Base-by-base conservation (phyloP, 2,329 filamentous ascomycete genomes). In the Paracorniculantispora psalliotae region DNA sequence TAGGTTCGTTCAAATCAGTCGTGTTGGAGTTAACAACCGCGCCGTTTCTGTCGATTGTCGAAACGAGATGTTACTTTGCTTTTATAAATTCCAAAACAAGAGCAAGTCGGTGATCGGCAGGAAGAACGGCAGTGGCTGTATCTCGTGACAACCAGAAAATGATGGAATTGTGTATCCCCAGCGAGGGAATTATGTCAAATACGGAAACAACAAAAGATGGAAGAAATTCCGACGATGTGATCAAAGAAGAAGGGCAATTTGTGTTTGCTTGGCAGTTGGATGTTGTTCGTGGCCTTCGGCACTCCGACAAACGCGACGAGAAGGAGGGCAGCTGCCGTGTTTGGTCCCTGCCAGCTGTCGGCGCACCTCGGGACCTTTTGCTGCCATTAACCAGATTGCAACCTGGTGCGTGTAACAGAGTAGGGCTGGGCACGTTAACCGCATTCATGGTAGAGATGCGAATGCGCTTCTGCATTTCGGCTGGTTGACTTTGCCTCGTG, bases 301-400 rank as follows among this genome's bases (percentile, higher is more conserved):
- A 35, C 26, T 33, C 44, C 19, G 54, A 19, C 19, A 43, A 51
- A 57, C 33, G 37, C 39, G 55, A 26, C 37, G 26, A 35, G 19
- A 57, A n/a, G n/a, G 55, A 23, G 43, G 39, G 51, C 41, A 54
- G 37, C 30, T 23, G 25, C 51, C 55, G 46, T 39, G 46, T 51
- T 57, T 57, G 55, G 33, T 51, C 26, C 46, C 44, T 57, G 55
- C 55, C 55, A 57, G 52, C 55, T 50, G 46, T 25, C 47, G 13
- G 26, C 52, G 17, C 23, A 46, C 19, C 35, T 49, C 33, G 44
- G 54, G 21, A 21, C n/a, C 21, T 25, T 47, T 35, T 7, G 19
- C n/a, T n/a, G n/a, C n/a, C n/a, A n/a, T n/a, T n/a, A n/a, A n/a
- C n/a, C n/a, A n/a, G n/a, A 13, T 23, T 57, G 30, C 44, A 9